A percentile compares a stretch with the other conserved stretches of the same genome.
Conservation (phyloP, 768 basidiomycete genomes). For the Podaxis carcinomalis region DNA sequence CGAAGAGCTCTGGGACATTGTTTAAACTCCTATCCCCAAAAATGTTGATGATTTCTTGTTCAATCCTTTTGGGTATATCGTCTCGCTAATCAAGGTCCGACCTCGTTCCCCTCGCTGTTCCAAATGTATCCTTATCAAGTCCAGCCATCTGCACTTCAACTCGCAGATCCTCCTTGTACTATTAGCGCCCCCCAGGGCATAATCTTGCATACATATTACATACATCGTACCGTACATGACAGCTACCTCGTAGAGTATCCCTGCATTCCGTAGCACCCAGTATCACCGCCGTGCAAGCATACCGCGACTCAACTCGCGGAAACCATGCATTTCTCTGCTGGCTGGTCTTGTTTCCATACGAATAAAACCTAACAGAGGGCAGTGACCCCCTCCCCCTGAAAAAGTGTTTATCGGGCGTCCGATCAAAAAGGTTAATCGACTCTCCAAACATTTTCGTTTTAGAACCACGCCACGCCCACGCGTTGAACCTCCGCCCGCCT, state of each 20-base stretch:
- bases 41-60: conserved; percentile 2
- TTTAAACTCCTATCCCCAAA: conserved; percentile 35
- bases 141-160: conserved; percentile 43
- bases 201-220: neutral
- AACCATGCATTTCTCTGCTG: neutral
- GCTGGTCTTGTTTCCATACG: neutral
- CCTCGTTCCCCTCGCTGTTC: conserved; percentile 7
- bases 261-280: neutral
- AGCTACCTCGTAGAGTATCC: neutral
- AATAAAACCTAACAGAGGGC: neutral
- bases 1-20: conserved; percentile 94
- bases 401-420: neutral
- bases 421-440: neutral
- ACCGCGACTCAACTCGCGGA: conserved; percentile 14
- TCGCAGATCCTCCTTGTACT: conserved; percentile 27
- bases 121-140: conserved; percentile 18
- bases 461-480: neutral
- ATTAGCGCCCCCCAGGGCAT: neutral
- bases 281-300: neutral
- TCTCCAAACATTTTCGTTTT: neutral
- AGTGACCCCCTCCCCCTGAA: neutral
- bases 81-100: neutral
- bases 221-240: neutral
- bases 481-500: neutral
- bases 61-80: neutral